Conservation (phyloP, 306 rosid genomes). For the Sphenostylis stenocarpa region DNA sequence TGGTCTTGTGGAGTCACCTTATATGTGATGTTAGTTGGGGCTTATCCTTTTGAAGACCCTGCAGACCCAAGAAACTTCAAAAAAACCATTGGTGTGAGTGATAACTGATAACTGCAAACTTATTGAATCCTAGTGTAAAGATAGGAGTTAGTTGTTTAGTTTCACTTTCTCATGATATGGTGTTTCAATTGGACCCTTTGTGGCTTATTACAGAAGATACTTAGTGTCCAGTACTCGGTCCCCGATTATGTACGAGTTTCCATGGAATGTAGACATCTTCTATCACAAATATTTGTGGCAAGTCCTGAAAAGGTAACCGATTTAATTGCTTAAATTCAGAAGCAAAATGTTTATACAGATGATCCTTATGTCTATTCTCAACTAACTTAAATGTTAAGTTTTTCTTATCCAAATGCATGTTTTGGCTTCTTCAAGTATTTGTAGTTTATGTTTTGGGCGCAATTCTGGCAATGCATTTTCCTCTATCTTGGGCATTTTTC, state of each 20-base stretch:
- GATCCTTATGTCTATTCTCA: neutral
- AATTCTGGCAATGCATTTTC: neutral
- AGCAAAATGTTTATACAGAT: neutral
- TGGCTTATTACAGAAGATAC: constrained; percentile 63
- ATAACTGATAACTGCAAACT: neutral
- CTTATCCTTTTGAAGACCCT: constrained; percentile 87
- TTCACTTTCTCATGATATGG: constrained; percentile 2
- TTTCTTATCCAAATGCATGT: neutral
- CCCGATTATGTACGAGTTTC: constrained; percentile 69
- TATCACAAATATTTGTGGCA: constrained; percentile 72
- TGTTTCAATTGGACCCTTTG: constrained; percentile 18
- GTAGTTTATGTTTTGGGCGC: neutral
- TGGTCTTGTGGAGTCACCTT: constrained; percentile 97
- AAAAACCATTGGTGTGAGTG: constrained; percentile 65
- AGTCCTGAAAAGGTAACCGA: constrained; percentile 65
- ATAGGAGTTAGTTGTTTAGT: constrained; percentile 8
- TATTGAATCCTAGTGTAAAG: neutral
- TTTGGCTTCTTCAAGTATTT: neutral
- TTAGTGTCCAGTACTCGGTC: constrained; percentile 62
- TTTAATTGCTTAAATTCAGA: neutral
- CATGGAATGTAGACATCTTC: constrained; percentile 65
- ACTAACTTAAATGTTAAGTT: neutral
- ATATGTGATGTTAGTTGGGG: constrained; percentile 83
- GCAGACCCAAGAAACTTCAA: constrained; percentile 72
- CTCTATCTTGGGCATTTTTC: neutral